Evolutionary conservation across 805 yeast species (phyloP), one percentile per base, ranked within the genome.

Genomic region (Debaryomyces hansenii): DNA sequence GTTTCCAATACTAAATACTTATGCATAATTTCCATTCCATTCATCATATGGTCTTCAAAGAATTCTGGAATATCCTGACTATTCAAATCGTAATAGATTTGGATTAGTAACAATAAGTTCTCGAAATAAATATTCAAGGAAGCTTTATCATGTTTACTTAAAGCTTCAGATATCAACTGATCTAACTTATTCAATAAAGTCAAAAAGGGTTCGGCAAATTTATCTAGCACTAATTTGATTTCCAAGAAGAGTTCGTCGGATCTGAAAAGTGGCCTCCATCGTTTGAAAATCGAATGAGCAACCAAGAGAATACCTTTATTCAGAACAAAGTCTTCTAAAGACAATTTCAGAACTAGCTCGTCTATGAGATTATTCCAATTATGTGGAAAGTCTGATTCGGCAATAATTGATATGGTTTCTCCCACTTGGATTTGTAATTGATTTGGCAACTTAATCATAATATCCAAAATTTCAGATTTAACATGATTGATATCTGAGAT

Each of bases 21-120:
- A 63, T 90, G 95, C 55, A 91, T 74, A 24, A 91, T 79, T 4
- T 75, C 74, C 94, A 95, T 88, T 44, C 95, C 90, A 14, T 69
- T 71, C 35, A 76, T 70, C 65, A 94, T 69, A 63, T 94, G 80
- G 67, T 94, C 98, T 69, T 95, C 99, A 63, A 94, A 94, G 62
- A 92, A 94, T 67, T 91, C 99, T 1, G 99, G 99, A 44, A 94
- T 85, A 67, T 94, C 99, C 69, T 95, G 99, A 67, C 97, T 92
- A 65, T 94, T 94, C 59, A 94, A 80, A 64, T 94, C 99, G 62
- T 83, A 90, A 67, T 88, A 95, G 32, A 95, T 80, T 62, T 94
- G 92, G 31, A 86, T 67, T 44, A 91, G 74, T 18, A 90, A 67
- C 42, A 85, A 69, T 55, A 91, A 66, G 46, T 86, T 87, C 28